A percentile compares a stretch with the other conserved stretches of the same genome.
These are phyloP conservation scores for Mycena olivaceomarginata DNA, from an alignment of 768 basidiomycete species.

Conservation along the genomic window DNA sequence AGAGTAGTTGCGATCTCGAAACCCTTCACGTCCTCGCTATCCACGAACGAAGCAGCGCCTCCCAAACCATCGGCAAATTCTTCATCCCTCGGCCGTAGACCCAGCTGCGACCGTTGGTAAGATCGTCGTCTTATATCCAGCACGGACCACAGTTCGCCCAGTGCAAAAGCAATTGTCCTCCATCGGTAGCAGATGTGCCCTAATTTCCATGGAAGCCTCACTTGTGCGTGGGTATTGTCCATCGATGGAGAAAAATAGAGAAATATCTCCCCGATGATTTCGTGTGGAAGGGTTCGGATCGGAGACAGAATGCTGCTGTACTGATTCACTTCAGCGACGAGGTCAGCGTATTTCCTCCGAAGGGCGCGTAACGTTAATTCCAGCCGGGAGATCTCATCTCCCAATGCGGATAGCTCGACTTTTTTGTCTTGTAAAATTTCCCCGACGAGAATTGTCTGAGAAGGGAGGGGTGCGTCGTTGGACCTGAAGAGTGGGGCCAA, in stretches of 20 bases:
- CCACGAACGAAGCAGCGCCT: no score
- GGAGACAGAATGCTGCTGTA: slow-evolving; percentile 13
- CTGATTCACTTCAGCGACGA: background rate
- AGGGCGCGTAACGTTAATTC: background rate
- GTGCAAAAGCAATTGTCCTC: background rate
- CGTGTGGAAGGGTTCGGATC: slow-evolving; percentile 13
- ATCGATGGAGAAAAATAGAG: slow-evolving; percentile 22
- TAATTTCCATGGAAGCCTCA: no score
- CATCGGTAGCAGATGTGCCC: no score
- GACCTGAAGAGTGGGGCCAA: background rate
- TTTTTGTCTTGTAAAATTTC: background rate
- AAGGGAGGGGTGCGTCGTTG: background rate
- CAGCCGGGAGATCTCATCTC: background rate
- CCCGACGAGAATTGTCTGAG: background rate
- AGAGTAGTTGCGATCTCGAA: no score
- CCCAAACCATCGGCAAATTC: no score
- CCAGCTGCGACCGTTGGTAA: no score
- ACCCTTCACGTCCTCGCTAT: no score
- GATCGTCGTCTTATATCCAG: background rate
- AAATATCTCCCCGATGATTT: slow-evolving; percentile 29
- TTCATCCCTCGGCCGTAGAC: no score
- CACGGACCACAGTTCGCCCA: slow-evolving; percentile 16
- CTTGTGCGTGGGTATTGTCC: background rate
- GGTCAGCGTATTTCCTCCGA: background rate
- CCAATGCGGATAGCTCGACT: background rate